Evolutionary conservation across 164 flowering plant species (phyloP), one percentile per base, ranked within the genome.

Genomic region (Warburgia ugandensis): DNA sequence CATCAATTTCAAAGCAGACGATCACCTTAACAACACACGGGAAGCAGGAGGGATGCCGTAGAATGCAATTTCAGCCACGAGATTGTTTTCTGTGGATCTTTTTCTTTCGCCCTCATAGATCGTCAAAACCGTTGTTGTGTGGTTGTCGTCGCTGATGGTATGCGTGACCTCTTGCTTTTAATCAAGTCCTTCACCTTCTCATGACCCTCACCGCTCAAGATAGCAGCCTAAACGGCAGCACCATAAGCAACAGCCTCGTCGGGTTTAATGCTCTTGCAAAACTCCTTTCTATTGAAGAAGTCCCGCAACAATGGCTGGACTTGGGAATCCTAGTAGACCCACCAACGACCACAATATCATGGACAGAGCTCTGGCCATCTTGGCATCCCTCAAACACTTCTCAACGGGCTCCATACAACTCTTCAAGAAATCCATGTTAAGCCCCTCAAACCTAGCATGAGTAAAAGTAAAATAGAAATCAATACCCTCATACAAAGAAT

Each of bases 191-290:
- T 80, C 30, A 81, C 87, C 77, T 76, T 81, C 73, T 81, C 83
- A 30, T 75, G 77, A 11, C 80, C 88, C 48, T 78, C 88, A 29
- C 88, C 84, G 40, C 79, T 75, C 67, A 82, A 56, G 47, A 83
- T 80, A 0, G 83, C 79, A 47, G 86, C 91, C 50, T 80, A 86
- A 4, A 83, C 91, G n/a, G 91, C 86, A 47, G 91, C 91, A 54
- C 91, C 91, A 68, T 78, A 83, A 27, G 84, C 86, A 27, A 83
- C 82, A 23, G 86, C 86, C 70, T 83, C 91, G 44, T 83, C 91
- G 6, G 89, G 89, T 64, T 82, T 82, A 63, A 81, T 78, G 65
- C 75, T 73, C 58, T 78, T 78, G 76, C 84, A 81, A 12, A 81
- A 75, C 62, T 80, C 87, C 66, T 81, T 81, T 9, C 87, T 84